phyloP scores from a whole-genome alignment of 1,284 basidiomycete species.

The Trametes versicolor region DNA sequence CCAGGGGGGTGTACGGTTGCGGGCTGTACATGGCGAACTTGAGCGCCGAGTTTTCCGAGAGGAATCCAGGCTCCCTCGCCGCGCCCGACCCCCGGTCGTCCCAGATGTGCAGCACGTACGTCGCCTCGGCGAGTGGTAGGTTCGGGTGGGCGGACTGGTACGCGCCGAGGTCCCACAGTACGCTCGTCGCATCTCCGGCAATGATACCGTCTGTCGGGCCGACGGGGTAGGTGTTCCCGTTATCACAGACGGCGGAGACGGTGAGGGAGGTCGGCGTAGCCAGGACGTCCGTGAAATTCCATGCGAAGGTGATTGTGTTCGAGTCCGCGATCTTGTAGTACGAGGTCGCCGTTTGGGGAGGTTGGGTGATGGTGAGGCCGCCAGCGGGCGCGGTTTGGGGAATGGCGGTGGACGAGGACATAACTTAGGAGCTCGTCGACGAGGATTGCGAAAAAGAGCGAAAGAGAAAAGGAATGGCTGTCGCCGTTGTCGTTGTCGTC shows the following conservation, averaged over 20 bases:
- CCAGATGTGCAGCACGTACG: conserved; percentile 83
- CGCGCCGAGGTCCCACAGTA: conserved; percentile 85
- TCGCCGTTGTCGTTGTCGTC: conserved; percentile 26
- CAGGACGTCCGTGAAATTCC: conserved; percentile 85
- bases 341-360: conserved; percentile 80
- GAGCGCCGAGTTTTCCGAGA: conserved; percentile 76
- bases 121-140: conserved; percentile 75
- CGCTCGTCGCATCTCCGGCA: conserved; percentile 71
- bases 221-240: conserved; percentile 89
- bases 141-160: conserved; percentile 76
- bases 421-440: conserved; percentile 16
- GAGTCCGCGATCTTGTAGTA: conserved; percentile 89
- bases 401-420: conserved; percentile 44
- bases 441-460: conserved; percentile 19
- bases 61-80: conserved; percentile 66
- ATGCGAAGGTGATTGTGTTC: conserved; percentile 88
- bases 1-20: conserved; percentile 75
- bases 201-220: conserved; percentile 82
- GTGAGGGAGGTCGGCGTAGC: conserved; percentile 79
- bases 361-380: conserved; percentile 77
- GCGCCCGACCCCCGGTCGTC: conserved; percentile 80
- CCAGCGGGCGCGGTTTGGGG: conserved; percentile 71
- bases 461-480: conserved; percentile 17
- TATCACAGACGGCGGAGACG: conserved; percentile 83
- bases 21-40: conserved; percentile 91